Evolutionary conservation across 2,329 filamentous ascomycete genomes (phyloP).

Genomic region (Mycosphaerella arachidis): DNA sequence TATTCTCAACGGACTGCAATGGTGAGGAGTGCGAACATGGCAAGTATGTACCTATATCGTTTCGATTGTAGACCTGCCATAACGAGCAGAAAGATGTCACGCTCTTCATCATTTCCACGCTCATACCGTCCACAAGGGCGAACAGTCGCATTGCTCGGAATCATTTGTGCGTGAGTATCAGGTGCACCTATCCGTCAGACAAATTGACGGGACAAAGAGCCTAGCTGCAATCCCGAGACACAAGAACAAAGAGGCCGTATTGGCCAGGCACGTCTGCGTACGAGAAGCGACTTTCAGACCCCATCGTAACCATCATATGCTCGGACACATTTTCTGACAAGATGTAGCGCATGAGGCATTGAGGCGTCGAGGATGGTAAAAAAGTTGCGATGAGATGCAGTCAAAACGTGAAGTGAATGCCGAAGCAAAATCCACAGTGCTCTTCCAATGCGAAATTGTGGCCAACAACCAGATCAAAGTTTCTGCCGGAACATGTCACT

Average conservation of each 20-base stretch:
- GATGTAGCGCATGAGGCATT: too few species aligned
- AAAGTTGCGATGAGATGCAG: too few species aligned
- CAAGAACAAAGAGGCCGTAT: not conserved
- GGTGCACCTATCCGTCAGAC: not conserved
- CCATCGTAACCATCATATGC: too few species aligned
- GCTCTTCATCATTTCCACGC: not conserved
- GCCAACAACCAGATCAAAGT: not conserved
- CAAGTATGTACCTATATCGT: not conserved
- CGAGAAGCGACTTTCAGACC: not conserved
- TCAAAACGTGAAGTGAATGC: too few species aligned
- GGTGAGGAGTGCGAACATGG: not conserved
- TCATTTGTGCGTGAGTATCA: not conserved
- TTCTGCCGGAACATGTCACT: not conserved
- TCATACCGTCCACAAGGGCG: not conserved
- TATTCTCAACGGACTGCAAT: not conserved
- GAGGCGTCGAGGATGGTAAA: too few species aligned
- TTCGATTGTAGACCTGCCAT: not conserved
- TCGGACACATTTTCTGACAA: too few species aligned
- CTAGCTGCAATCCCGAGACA: not conserved
- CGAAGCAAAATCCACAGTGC: too few species aligned
- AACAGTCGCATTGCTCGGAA: not conserved
- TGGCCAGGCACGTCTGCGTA: not conserved
- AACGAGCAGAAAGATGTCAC: not conserved
- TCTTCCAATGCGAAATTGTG: too few species aligned
- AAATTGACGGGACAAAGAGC: not conserved